These are phyloP conservation scores for Leucogyrophana mollusca DNA, from an alignment of 768 basidiomycete genomes.

Conservation along the genomic window DNA sequence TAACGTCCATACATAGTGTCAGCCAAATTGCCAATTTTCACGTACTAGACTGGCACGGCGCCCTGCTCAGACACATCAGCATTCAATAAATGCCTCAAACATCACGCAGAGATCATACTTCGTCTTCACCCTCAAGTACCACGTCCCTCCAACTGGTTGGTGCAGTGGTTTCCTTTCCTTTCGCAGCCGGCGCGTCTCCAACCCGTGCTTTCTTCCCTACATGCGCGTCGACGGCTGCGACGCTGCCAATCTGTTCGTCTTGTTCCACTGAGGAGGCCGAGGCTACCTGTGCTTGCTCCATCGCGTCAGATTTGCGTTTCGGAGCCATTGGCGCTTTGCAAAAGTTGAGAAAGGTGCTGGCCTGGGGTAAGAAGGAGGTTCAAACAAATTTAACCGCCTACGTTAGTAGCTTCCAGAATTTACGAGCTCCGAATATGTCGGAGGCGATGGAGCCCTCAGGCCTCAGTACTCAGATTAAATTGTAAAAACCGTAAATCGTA, in stretches of 20 bases:
- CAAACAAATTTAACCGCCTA: too few relatives aligned
- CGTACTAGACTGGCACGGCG: too few relatives aligned
- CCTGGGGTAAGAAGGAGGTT: too few relatives aligned
- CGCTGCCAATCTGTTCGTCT: slow-evolving; percentile 12
- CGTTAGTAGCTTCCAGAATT: too few relatives aligned
- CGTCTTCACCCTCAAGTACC: slow-evolving; percentile 39
- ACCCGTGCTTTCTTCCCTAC: slow-evolving; percentile 32
- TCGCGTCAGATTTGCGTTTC: slow-evolving; percentile 42
- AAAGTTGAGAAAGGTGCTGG: background rate
- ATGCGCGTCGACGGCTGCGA: slow-evolving; percentile 15
- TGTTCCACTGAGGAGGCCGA: too few relatives aligned
- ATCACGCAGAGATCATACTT: slow-evolving; percentile 28
- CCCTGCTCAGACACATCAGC: too few relatives aligned
- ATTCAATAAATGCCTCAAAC: slow-evolving; percentile 2
- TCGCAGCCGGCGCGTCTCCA: slow-evolving; percentile 22
- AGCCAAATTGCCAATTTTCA: background rate
- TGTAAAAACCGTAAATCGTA: too few relatives aligned
- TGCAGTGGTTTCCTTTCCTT: slow-evolving; percentile 13
- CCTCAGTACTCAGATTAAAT: too few relatives aligned
- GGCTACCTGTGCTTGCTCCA: slow-evolving; percentile 15
- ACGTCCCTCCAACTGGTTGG: slow-evolving; percentile 37
- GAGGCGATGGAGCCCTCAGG: too few relatives aligned
- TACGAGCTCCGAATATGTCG: too few relatives aligned
- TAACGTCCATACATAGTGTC: too few relatives aligned
- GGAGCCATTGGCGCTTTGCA: slow-evolving; percentile 36